Conservation (phyloP, 1,284 basidiomycete genomes). For the Sporisorium iseilematis-ciliati region DNA sequence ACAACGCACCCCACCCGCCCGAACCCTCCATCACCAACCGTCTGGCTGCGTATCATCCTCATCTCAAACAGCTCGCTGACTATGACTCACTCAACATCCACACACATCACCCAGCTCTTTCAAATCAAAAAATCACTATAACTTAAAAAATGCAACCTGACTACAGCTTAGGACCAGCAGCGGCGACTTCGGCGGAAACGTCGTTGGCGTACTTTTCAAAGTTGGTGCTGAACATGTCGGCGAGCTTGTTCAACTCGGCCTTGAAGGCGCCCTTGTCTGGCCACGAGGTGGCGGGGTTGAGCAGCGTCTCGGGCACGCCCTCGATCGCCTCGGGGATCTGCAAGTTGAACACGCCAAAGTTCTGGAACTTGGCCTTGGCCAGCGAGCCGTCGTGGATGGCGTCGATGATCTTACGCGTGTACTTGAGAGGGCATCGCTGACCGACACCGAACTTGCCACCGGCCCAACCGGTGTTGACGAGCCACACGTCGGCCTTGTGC, state of each 20-base stretch:
- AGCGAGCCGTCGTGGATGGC: conserved; percentile 95
- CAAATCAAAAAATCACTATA: conserved; percentile 13
- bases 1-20: too few species aligned
- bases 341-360: conserved; percentile 73
- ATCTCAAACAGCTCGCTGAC: not conserved
- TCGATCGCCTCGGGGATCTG: conserved; percentile 60
- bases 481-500: conserved; percentile 93
- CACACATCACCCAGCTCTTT: not conserved
- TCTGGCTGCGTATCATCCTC: not conserved
- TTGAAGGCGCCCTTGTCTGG: conserved; percentile 61
- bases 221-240: conserved; percentile 68
- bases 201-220: conserved; percentile 67
- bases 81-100: too few species aligned
- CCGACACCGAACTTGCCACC: conserved; percentile 88
- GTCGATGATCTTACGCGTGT: conserved; percentile 95
- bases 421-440: conserved; percentile 69
- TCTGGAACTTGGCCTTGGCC: conserved; percentile 86
- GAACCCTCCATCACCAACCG: not conserved
- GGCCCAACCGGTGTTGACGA: conserved; percentile 99
- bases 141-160: not conserved
- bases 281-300: conserved; percentile 65
- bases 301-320: conserved; percentile 60
- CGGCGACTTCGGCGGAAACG: conserved; percentile 61
- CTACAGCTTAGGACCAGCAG: conserved; percentile 60
- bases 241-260: conserved; percentile 67